Conservation (phyloP, 805 yeast genomes). For the Ogataea neopini region DNA sequence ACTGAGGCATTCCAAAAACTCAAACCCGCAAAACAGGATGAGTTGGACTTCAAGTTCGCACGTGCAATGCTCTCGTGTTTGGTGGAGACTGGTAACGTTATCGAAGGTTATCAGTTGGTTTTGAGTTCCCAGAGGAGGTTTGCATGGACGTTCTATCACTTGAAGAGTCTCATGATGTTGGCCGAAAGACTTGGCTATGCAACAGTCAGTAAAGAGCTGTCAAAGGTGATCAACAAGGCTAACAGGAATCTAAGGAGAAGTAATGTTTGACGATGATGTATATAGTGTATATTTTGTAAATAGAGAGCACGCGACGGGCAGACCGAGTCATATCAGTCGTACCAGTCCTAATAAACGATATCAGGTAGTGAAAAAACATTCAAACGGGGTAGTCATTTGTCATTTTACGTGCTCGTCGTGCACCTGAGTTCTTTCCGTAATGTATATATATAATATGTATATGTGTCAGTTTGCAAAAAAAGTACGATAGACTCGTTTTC, state of each 20-base stretch:
- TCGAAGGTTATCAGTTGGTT: constrained; percentile 72
- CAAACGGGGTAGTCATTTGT: no score
- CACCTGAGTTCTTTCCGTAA: no score
- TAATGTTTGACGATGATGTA: background rate
- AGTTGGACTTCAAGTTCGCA: constrained; percentile 69
- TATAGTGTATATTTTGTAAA: background rate
- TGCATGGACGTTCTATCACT: constrained; percentile 59
- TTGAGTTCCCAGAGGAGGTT: constrained; percentile 67
- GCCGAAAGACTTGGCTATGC: constrained; percentile 47
- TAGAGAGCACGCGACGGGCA: background rate
- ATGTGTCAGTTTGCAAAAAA: no score
- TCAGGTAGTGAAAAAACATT: no score
- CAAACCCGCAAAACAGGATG: constrained; percentile 38
- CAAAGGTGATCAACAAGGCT: constrained; percentile 25
- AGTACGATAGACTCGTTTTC: no score
- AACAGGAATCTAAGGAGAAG: constrained; percentile 18
- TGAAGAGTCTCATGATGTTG: constrained; percentile 42
- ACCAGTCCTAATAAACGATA: no score
- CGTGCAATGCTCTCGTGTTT: constrained; percentile 63
- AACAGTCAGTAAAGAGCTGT: constrained; percentile 32
- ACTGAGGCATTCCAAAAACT: constrained; percentile 48
- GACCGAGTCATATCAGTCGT: no score
- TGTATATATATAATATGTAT: no score
- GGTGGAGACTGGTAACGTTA: constrained; percentile 51
- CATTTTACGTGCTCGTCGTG: no score